Conservation (phyloP, 140 eudicot species). For the Erigeron philadelphicus region DNA sequence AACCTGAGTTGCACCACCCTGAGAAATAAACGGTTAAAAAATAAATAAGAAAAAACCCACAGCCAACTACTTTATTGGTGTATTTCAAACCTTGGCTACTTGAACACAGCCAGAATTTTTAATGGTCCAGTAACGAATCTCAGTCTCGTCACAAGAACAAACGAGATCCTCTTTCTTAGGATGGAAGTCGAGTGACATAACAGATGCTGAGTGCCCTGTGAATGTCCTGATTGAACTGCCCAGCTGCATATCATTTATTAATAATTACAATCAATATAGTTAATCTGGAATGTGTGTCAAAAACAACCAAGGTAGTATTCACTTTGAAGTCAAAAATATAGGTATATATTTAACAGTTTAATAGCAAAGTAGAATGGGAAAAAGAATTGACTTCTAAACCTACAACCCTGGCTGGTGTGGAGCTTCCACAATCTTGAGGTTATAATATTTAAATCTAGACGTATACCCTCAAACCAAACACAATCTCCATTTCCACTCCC, state of each 20-base stretch:
- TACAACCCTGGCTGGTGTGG: too few relatives aligned
- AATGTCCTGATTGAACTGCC: constrained; percentile 46
- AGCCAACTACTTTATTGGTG: background rate
- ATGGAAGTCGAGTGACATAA: constrained; percentile 60
- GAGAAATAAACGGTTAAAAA: constrained; percentile 4
- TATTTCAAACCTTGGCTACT: constrained; percentile 43
- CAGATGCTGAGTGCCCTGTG: constrained; percentile 55
- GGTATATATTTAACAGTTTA: too few relatives aligned
- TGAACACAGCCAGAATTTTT: constrained; percentile 44
- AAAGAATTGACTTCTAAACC: too few relatives aligned
- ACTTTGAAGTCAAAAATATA: background rate
- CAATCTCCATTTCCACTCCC: too few relatives aligned
- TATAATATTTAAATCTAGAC: too few relatives aligned
- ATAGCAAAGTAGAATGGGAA: too few relatives aligned
- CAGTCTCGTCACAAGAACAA: constrained; percentile 66
- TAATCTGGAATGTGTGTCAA: background rate
- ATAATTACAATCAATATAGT: background rate
- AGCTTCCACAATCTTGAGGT: too few relatives aligned
- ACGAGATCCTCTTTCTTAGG: constrained; percentile 60
- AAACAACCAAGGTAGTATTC: background rate
- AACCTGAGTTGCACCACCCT: constrained; percentile 54
- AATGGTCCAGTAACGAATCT: constrained; percentile 65
- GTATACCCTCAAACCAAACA: too few relatives aligned
- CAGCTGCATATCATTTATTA: constrained; percentile 40
- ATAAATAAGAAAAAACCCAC: background rate